Evolutionary conservation across 768 basidiomycete species (phyloP).

Genomic region (Boletus vinaceobasis): DNA sequence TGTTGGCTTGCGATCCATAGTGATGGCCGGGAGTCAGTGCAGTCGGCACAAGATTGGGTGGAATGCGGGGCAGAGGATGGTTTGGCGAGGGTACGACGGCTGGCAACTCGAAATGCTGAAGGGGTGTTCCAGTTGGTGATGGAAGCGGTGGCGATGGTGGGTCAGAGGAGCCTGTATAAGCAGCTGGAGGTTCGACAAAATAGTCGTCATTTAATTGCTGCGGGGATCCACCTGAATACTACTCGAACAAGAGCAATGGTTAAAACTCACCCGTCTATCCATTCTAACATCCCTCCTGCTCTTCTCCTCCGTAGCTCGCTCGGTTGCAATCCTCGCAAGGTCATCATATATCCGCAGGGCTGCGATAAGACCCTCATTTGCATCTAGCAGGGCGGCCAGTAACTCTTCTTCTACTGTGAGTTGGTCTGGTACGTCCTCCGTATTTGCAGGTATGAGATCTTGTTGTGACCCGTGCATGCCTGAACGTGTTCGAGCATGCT

Average conservation of each 20-base stretch:
- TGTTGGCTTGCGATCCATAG: conserved; percentile 26
- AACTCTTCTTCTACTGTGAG: conserved; percentile 73
- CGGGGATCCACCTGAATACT: not conserved
- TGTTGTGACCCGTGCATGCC: conserved; percentile 19
- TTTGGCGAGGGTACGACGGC: conserved; percentile 28
- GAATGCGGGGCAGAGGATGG: conserved; percentile 40
- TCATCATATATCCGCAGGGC: conserved; percentile 77
- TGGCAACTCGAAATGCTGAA: conserved; percentile 32
- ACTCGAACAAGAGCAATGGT: conserved; percentile 21
- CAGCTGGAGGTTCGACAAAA: conserved; percentile 16
- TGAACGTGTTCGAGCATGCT: conserved; percentile 16
- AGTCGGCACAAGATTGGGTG: conserved; percentile 25
- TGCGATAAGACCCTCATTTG: conserved; percentile 68
- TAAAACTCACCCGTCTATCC: conserved; percentile 55
- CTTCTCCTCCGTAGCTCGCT: conserved; percentile 55
- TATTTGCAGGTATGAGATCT: conserved; percentile 21
- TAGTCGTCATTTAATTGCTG: conserved; percentile 28
- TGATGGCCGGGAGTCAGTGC: conserved; percentile 12
- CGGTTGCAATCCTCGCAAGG: conserved; percentile 61
- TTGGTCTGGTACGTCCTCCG: conserved; percentile 37
- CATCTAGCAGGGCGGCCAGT: conserved; percentile 65
- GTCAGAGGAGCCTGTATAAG: conserved; percentile 28
- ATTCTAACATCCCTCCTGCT: conserved; percentile 67
- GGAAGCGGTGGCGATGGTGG: conserved; percentile 25
- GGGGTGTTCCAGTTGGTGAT: conserved; percentile 29